Evolutionary conservation across 2,329 filamentous ascomycete genomes (phyloP), one percentile per base, ranked within the genome.

Genomic region (Epichloe uncinata): DNA sequence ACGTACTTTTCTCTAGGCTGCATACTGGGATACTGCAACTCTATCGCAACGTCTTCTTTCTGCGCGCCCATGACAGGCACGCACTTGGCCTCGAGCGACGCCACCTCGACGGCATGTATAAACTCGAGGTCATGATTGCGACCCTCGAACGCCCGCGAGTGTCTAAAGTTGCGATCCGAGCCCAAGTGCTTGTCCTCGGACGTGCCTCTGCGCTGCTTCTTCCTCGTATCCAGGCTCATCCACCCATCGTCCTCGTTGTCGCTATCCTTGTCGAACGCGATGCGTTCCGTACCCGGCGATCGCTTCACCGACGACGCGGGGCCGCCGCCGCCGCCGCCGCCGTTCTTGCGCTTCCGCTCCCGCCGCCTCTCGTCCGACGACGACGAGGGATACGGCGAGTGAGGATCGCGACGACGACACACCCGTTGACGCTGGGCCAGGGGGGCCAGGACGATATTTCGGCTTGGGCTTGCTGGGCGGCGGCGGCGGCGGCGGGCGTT

Each of bases 21-120:
- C 54, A 75, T 72, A 64, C 87, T 90, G 9, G 93, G 91, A 66
- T 97, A 97, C 64, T 93, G 86, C 57, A 97, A 69, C 61, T 82
- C 72, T 52, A 94, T 78, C 11, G 66, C 69, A 6, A 81, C 72
- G 51, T 79, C 74, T 52, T 79, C 71, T 45, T 71, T 67, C 45
- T 68, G 66, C 3, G 73, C 69, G 38, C 71, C 70, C 52, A 77
- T 68, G 12, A 73, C 71, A 1, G 73, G 72, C 30, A 73, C 71
- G 52, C 74, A 78, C 41, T 73, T 74, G 5, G 71, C 67, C 48
- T 69, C 66, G 20, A 74, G 63, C 42, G 70, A 77, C 37, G 74
- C 74, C 20, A 82, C 71, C 55, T 80, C 70, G 4, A 72, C 73
- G 4, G 79, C 79, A 56, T 84, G 79, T 30, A 83, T 74, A 51